Base-by-base conservation (phyloP, 176 grass and related monocot genomes). In the Stipa capillata region DNA sequence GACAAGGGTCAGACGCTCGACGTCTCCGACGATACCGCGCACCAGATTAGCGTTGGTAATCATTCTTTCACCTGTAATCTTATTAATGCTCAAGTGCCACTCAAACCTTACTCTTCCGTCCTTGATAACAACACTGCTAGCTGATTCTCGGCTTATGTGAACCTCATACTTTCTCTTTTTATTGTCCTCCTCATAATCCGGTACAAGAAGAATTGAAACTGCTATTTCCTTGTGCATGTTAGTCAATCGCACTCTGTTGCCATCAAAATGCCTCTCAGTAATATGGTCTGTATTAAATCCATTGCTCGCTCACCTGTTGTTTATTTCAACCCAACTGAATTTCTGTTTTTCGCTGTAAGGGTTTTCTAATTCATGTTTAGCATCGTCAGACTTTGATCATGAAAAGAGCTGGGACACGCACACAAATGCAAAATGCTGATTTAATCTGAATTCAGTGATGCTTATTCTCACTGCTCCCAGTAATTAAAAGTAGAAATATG, bases 41-140 rank as follows among this genome's bases (percentile, higher is more conserved):
- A 89, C 71, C 87, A 89, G 82, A 89, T 89, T 56, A 85, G 87
- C 71, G 36, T 85, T 5, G 87, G 87, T 89, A 89, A 75, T 27
- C 9, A 23, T 51, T 43, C 25, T 12, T 27, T 6, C 20, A 40
- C 24, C 2, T 18, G 15, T 14, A n/a, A n/a, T n/a, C 5, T 34
- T 36, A 4, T 48, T 58, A 6, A 16, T n/a, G 11, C 55, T 29
- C 55, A 15, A 72, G 6, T 34, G 7, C 21, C 28, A 34, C 12
- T 2, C 16, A 13, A 28, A 56, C 11, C 36, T 31, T 1, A 33
- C 36, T 43, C 18, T 56, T 42, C 7, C 0, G 31, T 70, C 24
- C 66, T 9, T 48, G 67, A 11, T 70, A 48, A 70, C 42, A 70
- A 45, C 42, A 48, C 28, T 20, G 43, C 23, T 20, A 24, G 20